A percentile compares a stretch with the other conserved stretches of the same genome.
Conservation (phyloP, 176 grass and related monocot genomes). For the Eragrostis nindensis region DNA sequence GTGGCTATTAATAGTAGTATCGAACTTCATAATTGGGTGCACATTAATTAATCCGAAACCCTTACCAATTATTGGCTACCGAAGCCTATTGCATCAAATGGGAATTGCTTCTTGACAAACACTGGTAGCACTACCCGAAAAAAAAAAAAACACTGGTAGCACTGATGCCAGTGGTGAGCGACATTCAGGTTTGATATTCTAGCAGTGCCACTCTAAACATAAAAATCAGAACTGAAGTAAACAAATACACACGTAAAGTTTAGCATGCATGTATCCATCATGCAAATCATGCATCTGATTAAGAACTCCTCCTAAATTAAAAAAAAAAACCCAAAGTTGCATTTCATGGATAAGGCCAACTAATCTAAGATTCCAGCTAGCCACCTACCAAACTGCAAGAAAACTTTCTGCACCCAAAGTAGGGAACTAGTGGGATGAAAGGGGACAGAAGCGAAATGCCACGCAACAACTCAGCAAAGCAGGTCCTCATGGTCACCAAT, state of each 20-base stretch:
- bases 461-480: constrained; percentile 41
- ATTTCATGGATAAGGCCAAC: constrained; percentile 32
- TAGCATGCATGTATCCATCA: constrained; percentile 18
- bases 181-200: too few relatives aligned
- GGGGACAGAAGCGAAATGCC: constrained; percentile 13
- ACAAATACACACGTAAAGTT: background rate
- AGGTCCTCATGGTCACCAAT: constrained; percentile 1
- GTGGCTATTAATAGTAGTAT: background rate
- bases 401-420: constrained; percentile 48
- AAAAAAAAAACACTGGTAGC: background rate
- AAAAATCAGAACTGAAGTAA: background rate
- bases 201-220: background rate
- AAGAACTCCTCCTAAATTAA: constrained; percentile 10
- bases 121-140: background rate
- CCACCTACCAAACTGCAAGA: constrained; percentile 36
- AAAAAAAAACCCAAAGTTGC: constrained; percentile 16
- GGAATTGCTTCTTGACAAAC: constrained; percentile 10
- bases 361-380: constrained; percentile 25
- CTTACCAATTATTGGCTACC: constrained; percentile 35
- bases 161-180: background rate
- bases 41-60: constrained; percentile 4
- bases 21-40: background rate
- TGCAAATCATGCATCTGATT: constrained; percentile 32
- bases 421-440: constrained; percentile 44
- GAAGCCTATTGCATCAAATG: background rate